Evolutionary conservation across 2,329 filamentous ascomycete genomes (phyloP).

Genomic region (Aspergillus melleus): DNA sequence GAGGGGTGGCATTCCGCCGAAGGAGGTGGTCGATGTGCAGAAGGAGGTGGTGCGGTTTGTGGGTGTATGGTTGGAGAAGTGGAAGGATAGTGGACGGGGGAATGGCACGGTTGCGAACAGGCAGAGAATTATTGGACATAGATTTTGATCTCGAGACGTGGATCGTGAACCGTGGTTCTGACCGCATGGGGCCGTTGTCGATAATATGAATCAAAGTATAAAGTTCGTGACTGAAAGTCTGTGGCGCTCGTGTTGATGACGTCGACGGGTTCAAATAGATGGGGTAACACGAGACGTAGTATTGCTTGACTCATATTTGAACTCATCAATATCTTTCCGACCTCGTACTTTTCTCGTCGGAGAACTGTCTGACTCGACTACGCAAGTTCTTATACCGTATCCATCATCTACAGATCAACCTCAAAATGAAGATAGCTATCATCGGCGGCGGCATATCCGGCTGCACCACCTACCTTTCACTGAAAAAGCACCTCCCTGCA

Average conservation of each 20-base stretch:
- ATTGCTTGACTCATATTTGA: too few species aligned
- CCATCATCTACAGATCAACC: too few species aligned
- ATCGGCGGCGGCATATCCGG: slow-evolving; percentile 47
- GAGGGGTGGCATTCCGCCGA: slow-evolving; percentile 58
- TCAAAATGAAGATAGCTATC: slow-evolving; percentile 46
- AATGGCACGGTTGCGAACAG: background rate
- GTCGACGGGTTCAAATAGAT: too few species aligned
- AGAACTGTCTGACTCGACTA: too few species aligned
- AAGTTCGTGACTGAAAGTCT: too few species aligned
- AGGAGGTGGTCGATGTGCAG: slow-evolving; percentile 57
- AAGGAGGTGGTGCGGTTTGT: slow-evolving; percentile 62
- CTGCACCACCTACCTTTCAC: slow-evolving; percentile 39
- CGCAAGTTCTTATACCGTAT: too few species aligned
- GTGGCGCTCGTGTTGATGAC: too few species aligned
- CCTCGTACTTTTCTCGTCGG: too few species aligned
- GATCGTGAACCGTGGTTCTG: background rate
- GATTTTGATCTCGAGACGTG: too few species aligned
- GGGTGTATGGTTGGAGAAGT: slow-evolving; percentile 66
- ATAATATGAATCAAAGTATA: background rate
- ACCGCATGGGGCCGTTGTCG: background rate
- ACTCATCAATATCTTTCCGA: too few species aligned
- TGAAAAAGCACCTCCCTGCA: slow-evolving; percentile 42
- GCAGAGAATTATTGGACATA: background rate
- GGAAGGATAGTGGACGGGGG: slow-evolving; percentile 27
- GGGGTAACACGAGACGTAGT: too few species aligned